Evolutionary conservation across 768 basidiomycete species (phyloP).

Genomic region (Lentinula sp.): DNA sequence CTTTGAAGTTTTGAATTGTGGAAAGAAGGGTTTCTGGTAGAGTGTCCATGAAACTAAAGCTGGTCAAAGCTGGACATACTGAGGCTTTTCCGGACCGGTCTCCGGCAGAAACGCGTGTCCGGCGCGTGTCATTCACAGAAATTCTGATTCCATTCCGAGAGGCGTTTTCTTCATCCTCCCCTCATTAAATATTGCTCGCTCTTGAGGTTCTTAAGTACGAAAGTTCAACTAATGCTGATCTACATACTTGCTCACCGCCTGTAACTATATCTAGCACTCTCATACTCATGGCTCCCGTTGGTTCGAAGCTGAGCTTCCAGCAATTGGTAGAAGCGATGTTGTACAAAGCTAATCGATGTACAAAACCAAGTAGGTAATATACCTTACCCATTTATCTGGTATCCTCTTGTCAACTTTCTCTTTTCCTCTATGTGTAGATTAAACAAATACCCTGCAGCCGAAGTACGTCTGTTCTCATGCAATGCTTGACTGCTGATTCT

Average conservation of each 20-base stretch:
- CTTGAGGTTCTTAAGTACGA: neutral
- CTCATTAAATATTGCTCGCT: neutral
- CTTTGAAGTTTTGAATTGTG: slow-evolving; percentile 33
- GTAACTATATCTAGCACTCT: neutral
- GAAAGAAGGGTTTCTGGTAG: slow-evolving; percentile 32
- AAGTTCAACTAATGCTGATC: neutral
- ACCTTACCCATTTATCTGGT: neutral
- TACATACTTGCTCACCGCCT: neutral
- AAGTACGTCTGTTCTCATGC: neutral
- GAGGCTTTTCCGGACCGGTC: neutral
- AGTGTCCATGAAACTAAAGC: neutral
- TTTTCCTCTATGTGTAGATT: neutral
- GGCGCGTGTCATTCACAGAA: neutral
- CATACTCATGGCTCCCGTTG: slow-evolving; percentile 2
- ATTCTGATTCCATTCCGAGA: neutral
- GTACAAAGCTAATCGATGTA: slow-evolving; percentile 4
- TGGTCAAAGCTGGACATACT: neutral
- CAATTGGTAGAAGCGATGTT: slow-evolving; percentile 5
- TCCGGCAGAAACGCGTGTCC: neutral
- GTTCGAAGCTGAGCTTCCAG: slow-evolving; percentile 3
- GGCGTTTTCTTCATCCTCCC: neutral
- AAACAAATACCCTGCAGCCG: neutral
- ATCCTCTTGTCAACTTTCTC: too few species aligned
- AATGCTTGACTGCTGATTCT: neutral
- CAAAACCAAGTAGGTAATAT: neutral